These are phyloP conservation scores for Stevia rebaudiana DNA, from an alignment of 140 eudicot species.

Conservation along the genomic window DNA sequence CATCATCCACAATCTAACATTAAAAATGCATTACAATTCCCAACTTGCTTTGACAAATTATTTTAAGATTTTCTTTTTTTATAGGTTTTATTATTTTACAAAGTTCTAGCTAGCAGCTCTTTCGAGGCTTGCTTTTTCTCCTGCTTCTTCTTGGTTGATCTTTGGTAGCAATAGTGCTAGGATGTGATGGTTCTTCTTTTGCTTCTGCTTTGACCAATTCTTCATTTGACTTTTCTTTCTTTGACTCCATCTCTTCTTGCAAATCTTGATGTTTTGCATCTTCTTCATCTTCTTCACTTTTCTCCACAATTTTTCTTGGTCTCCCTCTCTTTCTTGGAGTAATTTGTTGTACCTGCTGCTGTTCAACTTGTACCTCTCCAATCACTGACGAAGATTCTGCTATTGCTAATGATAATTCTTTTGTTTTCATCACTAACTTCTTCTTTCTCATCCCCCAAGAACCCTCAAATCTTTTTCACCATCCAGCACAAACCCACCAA, in stretches of 20 bases:
- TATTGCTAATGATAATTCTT: conserved; percentile 45
- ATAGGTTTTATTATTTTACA: conserved; percentile 4
- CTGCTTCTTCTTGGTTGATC: conserved; percentile 45
- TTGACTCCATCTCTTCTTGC: conserved; percentile 26
- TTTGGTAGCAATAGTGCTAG: conserved; percentile 6
- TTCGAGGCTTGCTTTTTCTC: conserved; percentile 59
- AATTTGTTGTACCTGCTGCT: conserved; percentile 32
- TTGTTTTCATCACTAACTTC: conserved; percentile 46
- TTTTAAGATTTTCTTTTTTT: too few relatives aligned
- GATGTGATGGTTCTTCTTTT: conserved; percentile 19
- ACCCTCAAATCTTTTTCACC: conserved; percentile 20
- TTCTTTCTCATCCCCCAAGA: conserved; percentile 55
- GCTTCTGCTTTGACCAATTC: conserved; percentile 33
- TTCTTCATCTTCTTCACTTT: conserved; percentile 36
- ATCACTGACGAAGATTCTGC: conserved; percentile 51
- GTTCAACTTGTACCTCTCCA: conserved; percentile 33
- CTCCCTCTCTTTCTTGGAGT: conserved; percentile 76
- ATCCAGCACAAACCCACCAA: conserved; percentile 19
- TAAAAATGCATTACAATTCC: too few relatives aligned
- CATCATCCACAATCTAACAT: too few relatives aligned
- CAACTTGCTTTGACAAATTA: too few relatives aligned
- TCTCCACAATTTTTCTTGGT: conserved; percentile 49
- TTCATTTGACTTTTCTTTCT: conserved; percentile 31
- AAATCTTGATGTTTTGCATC: conserved; percentile 29
- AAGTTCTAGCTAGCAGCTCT: conserved; percentile 41